These are phyloP conservation scores for Sphaerosporella brunnea DNA, from an alignment of 495 filamentous ascomycete species.

Conservation along the genomic window DNA sequence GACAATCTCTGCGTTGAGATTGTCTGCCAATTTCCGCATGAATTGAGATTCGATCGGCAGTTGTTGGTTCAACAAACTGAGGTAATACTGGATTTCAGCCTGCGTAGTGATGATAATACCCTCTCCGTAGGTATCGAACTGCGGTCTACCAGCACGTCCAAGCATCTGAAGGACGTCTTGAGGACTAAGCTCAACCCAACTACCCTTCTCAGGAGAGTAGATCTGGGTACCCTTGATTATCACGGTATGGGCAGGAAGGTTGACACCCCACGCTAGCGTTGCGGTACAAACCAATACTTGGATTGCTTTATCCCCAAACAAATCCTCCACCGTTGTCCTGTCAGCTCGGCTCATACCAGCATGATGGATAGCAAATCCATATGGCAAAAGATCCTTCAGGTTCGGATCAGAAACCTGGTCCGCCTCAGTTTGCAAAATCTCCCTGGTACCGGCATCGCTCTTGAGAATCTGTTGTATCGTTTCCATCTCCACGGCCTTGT, in stretches of 20 bases:
- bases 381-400: slow-evolving; percentile 86
- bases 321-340: slow-evolving; percentile 82
- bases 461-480: slow-evolving; percentile 92
- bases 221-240: slow-evolving; percentile 96
- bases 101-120: slow-evolving; percentile 98
- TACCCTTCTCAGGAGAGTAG: slow-evolving; percentile 96
- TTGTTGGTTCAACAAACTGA: slow-evolving; percentile 91
- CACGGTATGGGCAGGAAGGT: slow-evolving; percentile 83
- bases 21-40: slow-evolving; percentile 82
- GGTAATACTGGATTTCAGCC: slow-evolving; percentile 85
- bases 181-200: slow-evolving; percentile 93
- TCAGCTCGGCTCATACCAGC: slow-evolving; percentile 89
- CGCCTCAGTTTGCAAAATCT: slow-evolving; percentile 70
- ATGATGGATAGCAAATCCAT: slow-evolving; percentile 95
- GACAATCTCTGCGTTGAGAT: slow-evolving; percentile 92
- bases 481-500: slow-evolving; percentile 88
- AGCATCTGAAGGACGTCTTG: slow-evolving; percentile 99
- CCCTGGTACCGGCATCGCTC: slow-evolving; percentile 78
- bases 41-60: slow-evolving; percentile 95
- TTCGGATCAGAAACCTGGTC: slow-evolving; percentile 68
- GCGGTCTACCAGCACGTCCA: slow-evolving; percentile 84
- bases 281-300: slow-evolving; percentile 96
- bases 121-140: slow-evolving; percentile 94
- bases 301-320: slow-evolving; percentile 76
- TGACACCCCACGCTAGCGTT: slow-evolving; percentile 91